Evolutionary conservation across 768 basidiomycete species (phyloP), one percentile per base, ranked within the genome.

Genomic region (Rhizopogon vinicolor): DNA sequence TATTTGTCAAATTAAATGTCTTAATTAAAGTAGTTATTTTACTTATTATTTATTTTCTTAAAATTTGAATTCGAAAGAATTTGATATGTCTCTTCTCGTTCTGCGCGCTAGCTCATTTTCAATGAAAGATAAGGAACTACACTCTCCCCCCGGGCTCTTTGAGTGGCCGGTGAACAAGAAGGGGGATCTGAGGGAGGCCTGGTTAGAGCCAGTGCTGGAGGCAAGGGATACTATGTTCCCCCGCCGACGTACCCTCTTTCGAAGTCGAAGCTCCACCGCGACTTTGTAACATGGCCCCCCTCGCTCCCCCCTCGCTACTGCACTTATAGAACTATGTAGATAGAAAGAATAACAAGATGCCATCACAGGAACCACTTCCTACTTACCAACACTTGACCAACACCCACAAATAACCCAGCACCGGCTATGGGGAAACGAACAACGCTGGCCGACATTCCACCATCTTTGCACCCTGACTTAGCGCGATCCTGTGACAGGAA

Each of bases 1-100:
- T 57, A 60, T 67, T 68, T 55, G 66, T 68, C 69, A 71, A 71
- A 69, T 70, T 69, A 65, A 66, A 54, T 55, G 48, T 49, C 6
- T 45, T 61, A 35, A 53, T 57, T 66, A 61, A 68, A 51, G 40
- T 49, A 56, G n/a, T 65, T 41, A 54, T 40, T 41, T 53, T 63
- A 48, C 28, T 31, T 54, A 41, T 54, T 56, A 41, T 54, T 56
- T 58, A 44, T 40, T 50, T 39, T 31, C 28, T n/a, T 29, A n/a
- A 28, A 45, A 55, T 44, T 43, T 49, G 58, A 42, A 55, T 60
- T 55, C 59, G 50, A 49, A 41, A 50, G 44, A 37, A 46, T 48
- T 44, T 52, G 53, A 25, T 33, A 13, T 18, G n/a, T 33, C 31
- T 46, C 29, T 46, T 57, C 58, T 19, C 52, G 49, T 22, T 51